Percentiles rank a stretch among this genome's conserved stretches.
These are phyloP conservation scores for Candida pseudoviswanathii DNA, from an alignment of 1,139 yeast genomes.

Conservation along the genomic window DNA sequence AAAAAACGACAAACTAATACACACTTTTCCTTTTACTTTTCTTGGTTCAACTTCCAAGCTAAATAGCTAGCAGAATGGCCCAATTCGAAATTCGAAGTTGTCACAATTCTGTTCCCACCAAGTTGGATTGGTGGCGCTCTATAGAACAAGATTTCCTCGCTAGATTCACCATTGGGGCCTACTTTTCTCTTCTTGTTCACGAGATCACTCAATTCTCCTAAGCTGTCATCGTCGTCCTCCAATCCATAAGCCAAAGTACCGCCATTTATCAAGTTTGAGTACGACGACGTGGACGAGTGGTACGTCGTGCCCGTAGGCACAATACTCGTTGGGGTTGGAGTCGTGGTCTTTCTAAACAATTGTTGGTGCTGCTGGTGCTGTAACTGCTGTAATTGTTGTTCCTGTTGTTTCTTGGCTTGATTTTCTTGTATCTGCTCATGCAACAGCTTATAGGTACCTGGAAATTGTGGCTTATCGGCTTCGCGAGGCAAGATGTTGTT, in stretches of 20 bases:
- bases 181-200: slow-evolving; percentile 27
- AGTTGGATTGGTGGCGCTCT: slow-evolving; percentile 70
- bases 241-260: slow-evolving; percentile 43
- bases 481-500: neutral
- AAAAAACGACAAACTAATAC: slow-evolving; percentile 1
- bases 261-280: slow-evolving; percentile 41
- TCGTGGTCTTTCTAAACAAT: slow-evolving; percentile 22
- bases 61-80: slow-evolving; percentile 75
- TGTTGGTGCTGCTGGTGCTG: slow-evolving; percentile 22
- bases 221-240: slow-evolving; percentile 19
- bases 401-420: slow-evolving; percentile 22
- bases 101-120: slow-evolving; percentile 50
- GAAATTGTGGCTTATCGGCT: slow-evolving; percentile 18
- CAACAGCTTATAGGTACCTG: slow-evolving; percentile 19
- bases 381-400: slow-evolving; percentile 21
- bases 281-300: slow-evolving; percentile 37
- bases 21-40: neutral
- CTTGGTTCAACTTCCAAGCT: slow-evolving; percentile 55
- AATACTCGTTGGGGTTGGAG: slow-evolving; percentile 25
- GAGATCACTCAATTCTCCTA: slow-evolving; percentile 24
- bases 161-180: slow-evolving; percentile 20
- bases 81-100: slow-evolving; percentile 30
- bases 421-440: slow-evolving; percentile 20
- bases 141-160: slow-evolving; percentile 68
- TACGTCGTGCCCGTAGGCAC: slow-evolving; percentile 23